Base-by-base conservation (phyloP, 1,284 basidiomycete species). In the Stygiomarasmius scandens region DNA sequence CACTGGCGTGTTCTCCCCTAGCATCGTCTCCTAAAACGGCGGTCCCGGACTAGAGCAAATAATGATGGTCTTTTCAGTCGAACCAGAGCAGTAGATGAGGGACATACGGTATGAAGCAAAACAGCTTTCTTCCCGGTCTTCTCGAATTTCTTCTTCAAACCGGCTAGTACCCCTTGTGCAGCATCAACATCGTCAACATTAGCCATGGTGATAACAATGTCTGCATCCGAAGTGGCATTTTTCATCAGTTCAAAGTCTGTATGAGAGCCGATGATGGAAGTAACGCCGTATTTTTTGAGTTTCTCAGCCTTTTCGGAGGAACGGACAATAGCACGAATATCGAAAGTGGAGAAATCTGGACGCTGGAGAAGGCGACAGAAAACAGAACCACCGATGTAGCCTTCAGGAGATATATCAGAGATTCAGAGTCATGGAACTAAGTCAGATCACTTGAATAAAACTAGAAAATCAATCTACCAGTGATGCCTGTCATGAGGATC, bases 51-150 rank as follows among this genome's bases (percentile, higher is more conserved):
- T 64, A 41, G 22, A 29, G n/a, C n/a, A n/a, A n/a, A n/a, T n/a
- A n/a, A n/a, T n/a, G n/a, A n/a, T n/a, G n/a, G n/a, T 29, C 19
- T 11, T 25, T 55, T 14, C 14, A 32, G 29, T 32, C 22, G 43
- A 49, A n/a, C 2, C 27, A 32, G 3, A 46, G 8, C 19, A 45
- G 16, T 25, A 10, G 12, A 48, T 41, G 10, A 47, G 16, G 29
- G 6, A 69, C 77, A 52, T 60, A 83, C 82, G 0, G 81, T 83
- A 63, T 84, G 79, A 45, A 85, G 83, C 38, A 81, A 71, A 43
- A 78, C 74, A 1, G 80, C 74, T 5, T 68, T 58, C 11, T 69
- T 74, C 9, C 79, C 79, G n/a, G 73, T 74, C 24, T 63, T 68
- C 22, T 77, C 71, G 55, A 77, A 73, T 27, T 76, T 69, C 53